phyloP scores from a whole-genome alignment of 441 rosid species.

The Euphorbia schlechtendalii region DNA sequence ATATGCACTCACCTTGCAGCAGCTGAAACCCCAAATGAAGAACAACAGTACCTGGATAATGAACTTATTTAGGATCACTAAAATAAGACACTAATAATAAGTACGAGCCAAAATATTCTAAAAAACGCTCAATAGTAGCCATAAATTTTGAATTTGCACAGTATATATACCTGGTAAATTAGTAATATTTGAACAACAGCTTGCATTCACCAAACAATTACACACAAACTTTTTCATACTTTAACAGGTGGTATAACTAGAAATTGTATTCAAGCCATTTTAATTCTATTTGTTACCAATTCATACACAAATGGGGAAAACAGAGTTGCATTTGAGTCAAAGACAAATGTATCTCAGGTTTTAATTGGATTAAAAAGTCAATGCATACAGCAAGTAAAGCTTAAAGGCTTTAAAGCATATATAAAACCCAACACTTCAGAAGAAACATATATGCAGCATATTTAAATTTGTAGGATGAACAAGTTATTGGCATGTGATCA shows the following conservation, averaged over 20 bases:
- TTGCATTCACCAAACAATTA: not conserved
- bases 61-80: conserved; percentile 24
- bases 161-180: not conserved
- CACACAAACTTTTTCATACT: not conserved
- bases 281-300: conserved; percentile 1
- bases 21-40: conserved; percentile 69
- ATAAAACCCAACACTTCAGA: not conserved
- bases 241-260: not conserved
- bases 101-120: not conserved
- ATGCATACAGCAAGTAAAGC: not conserved
- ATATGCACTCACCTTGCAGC: conserved; percentile 78
- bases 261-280: not conserved
- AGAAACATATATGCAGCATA: not conserved
- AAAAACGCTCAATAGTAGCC: not conserved
- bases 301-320: not conserved
- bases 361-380: not conserved
- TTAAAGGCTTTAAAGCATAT: too few relatives aligned
- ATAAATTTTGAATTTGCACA: not conserved
- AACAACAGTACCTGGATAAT: conserved; percentile 62
- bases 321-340: not conserved
- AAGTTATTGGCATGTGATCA: not conserved
- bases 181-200: not conserved
- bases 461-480: not conserved
- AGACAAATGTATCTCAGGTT: not conserved
- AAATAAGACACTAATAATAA: not conserved